A percentile compares a stretch with the other conserved stretches of the same genome.
Evolutionary conservation across 2,329 filamentous ascomycete genomes (phyloP).

Genomic region (Ophiostoma sp.): DNA sequence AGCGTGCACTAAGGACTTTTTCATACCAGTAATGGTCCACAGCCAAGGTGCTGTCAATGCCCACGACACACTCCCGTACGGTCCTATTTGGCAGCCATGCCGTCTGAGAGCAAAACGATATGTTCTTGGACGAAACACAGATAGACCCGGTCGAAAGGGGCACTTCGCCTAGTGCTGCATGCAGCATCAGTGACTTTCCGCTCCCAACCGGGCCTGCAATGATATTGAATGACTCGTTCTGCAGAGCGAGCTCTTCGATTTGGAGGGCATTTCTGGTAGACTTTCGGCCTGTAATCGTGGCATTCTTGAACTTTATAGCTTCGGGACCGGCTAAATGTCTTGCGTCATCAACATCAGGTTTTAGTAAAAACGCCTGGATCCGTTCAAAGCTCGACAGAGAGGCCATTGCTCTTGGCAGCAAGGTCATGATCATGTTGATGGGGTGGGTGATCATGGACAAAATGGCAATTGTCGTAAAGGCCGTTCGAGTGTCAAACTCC

Average conservation of each 20-base stretch:
- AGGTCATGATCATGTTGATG: constrained; percentile 42
- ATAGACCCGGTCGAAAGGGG: constrained; percentile 20
- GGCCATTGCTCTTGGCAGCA: constrained; percentile 34
- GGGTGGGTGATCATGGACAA: constrained; percentile 38
- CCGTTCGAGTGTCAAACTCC: constrained; percentile 34
- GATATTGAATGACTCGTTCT: no score
- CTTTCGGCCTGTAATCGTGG: no score
- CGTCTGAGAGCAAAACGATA: constrained; percentile 22
- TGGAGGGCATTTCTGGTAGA: no score
- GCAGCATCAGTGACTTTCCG: no score
- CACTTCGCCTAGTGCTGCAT: no score
- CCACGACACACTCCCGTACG: constrained; percentile 20
- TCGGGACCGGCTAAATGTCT: no score
- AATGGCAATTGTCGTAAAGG: constrained; percentile 39
- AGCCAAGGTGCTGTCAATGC: not conserved
- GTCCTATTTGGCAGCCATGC: constrained; percentile 24
- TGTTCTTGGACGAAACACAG: not conserved
- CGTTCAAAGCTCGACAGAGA: constrained; percentile 35
- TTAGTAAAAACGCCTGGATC: constrained; percentile 33
- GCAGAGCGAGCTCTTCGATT: no score
- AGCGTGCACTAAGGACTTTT: not conserved
- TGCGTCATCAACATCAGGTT: no score
- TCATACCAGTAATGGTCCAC: not conserved
- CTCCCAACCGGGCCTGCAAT: no score
- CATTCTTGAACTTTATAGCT: no score